phyloP scores from a whole-genome alignment of 2,329 filamentous ascomycete species.

The Fusarium sp. region DNA sequence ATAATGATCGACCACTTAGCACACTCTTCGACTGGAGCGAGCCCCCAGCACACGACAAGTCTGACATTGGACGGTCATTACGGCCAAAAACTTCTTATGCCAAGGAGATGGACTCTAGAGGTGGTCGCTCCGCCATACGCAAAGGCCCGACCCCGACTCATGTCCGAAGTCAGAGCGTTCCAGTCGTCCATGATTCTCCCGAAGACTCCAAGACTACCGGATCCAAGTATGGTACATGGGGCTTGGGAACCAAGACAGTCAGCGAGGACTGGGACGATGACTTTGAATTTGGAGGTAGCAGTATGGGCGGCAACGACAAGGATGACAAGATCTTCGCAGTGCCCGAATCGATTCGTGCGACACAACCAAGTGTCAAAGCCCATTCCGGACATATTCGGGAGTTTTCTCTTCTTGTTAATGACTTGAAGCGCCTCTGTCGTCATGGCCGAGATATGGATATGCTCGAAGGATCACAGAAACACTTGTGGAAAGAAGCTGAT shows the following conservation, averaged over 20 bases:
- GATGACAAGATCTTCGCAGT: constrained; percentile 57
- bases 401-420: constrained; percentile 83
- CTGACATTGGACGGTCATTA: constrained; percentile 66
- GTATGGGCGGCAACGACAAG: constrained; percentile 51
- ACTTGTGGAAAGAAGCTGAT: constrained; percentile 83
- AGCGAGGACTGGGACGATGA: constrained; percentile 93
- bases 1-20: constrained; percentile 65
- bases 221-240: constrained; percentile 84
- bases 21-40: constrained; percentile 86
- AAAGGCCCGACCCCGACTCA: constrained; percentile 77
- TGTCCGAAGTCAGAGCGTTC: constrained; percentile 84
- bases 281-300: constrained; percentile 76
- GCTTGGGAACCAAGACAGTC: constrained; percentile 79
- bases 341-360: constrained; percentile 81
- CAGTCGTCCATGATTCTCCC: constrained; percentile 72
- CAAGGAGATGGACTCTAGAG: constrained; percentile 76
- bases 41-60: constrained; percentile 69
- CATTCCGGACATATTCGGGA: constrained; percentile 88
- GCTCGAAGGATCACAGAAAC: constrained; percentile 66
- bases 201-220: constrained; percentile 66
- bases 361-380: constrained; percentile 82
- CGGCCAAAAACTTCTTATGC: constrained; percentile 81
- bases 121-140: constrained; percentile 74
- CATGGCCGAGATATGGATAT: constrained; percentile 76
- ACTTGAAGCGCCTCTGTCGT: constrained; percentile 80